phyloP scores from a whole-genome alignment of 2,329 filamentous ascomycete genomes.

The Aureobasidium sp. region DNA sequence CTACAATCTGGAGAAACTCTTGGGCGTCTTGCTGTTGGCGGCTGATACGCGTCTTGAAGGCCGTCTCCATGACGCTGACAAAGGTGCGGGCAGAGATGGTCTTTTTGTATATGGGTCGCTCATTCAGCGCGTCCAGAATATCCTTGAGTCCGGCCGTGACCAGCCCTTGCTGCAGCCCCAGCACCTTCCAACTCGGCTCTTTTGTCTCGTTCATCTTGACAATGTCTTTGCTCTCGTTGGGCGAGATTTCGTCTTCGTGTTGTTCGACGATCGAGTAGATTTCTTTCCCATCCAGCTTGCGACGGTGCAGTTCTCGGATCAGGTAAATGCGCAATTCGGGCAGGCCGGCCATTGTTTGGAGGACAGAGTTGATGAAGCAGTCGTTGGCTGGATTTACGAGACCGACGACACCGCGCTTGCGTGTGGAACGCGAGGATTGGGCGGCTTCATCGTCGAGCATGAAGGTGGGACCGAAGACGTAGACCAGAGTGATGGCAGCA shows the following conservation, averaged over 20 bases:
- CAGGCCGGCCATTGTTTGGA: constrained; percentile 86
- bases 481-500: constrained; percentile 88
- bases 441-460: constrained; percentile 77
- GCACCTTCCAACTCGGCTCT: constrained; percentile 41
- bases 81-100: constrained; percentile 85
- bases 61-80: constrained; percentile 72
- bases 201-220: constrained; percentile 29
- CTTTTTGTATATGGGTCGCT: constrained; percentile 88
- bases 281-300: constrained; percentile 68
- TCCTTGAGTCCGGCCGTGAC: constrained; percentile 86
- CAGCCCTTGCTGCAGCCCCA: constrained; percentile 66
- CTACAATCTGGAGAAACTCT: constrained; percentile 90
- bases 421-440: constrained; percentile 48
- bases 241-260: constrained; percentile 40
- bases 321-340: constrained; percentile 85
- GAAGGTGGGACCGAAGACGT: constrained; percentile 96
- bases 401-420: constrained; percentile 84
- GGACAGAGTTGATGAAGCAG: constrained; percentile 78
- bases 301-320: constrained; percentile 81
- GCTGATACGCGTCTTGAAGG: constrained; percentile 85
- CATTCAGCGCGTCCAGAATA: constrained; percentile 85
- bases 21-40: constrained; percentile 96
- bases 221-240: constrained; percentile 52
- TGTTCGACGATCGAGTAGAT: constrained; percentile 53
- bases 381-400: constrained; percentile 85